Conservation (phyloP, 352 stramenopile genomes). For the Pilasporangium apinafurcum region DNA sequence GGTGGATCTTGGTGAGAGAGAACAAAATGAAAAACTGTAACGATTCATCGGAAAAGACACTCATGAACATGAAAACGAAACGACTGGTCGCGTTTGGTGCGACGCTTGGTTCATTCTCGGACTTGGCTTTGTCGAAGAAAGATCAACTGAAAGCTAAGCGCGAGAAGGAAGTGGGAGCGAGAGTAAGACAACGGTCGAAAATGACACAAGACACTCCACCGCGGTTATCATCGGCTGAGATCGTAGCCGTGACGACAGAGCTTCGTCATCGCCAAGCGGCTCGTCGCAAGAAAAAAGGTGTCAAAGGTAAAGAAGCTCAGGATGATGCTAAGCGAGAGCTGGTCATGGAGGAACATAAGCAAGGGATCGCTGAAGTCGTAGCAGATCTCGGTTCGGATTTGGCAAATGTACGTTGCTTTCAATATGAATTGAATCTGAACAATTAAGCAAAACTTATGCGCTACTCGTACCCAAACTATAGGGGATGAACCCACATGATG, state of each 20-base stretch:
- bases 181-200: not conserved
- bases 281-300: conserved; percentile 46
- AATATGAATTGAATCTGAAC: too few species aligned
- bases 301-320: conserved; percentile 37
- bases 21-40: conserved; percentile 5
- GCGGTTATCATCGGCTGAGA: conserved; percentile 74
- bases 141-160: not conserved
- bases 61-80: not conserved
- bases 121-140: not conserved
- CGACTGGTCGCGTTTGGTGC: not conserved
- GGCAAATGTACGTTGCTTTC: conserved; percentile 44
- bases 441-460: too few species aligned
- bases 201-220: conserved; percentile 24
- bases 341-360: conserved; percentile 79
- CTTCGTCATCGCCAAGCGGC: conserved; percentile 59
- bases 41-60: too few species aligned
- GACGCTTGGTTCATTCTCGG: not conserved
- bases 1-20: too few species aligned
- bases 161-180: not conserved
- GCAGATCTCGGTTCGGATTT: conserved; percentile 54
- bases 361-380: conserved; percentile 55
- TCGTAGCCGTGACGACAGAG: conserved; percentile 78
- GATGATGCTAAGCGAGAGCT: conserved; percentile 78
- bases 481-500: conserved; percentile 59
- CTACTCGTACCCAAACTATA: too few species aligned